Evolutionary conservation across 352 stramenopile species (phyloP), one percentile per base, ranked within the genome.

Genomic region (Globisporangium lucens): DNA sequence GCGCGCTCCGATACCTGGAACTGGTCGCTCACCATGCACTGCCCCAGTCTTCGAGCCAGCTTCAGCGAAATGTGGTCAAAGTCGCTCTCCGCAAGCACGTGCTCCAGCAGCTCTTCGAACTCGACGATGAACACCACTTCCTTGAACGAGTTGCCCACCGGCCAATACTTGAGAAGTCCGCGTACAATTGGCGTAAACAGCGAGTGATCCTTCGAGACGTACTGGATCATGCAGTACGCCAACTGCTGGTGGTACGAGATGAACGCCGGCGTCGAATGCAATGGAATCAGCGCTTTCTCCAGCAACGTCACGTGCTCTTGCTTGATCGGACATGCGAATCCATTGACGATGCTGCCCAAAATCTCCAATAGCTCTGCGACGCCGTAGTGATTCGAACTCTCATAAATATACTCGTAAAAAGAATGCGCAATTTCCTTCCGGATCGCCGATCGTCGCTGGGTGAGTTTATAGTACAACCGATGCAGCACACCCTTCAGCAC

Each of bases 321-420:
- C 73, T 96, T 96, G 75, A 96, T 94, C 24, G 89, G 89, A 56
- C 86, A 94, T 7, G 88, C 89, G 75, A 96, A 96, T 58, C 89
- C 89, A 65, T 96, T 96, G 33, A 96, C 88, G 63, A 96, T 96
- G 66, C 86, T 94, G 63, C 89, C 89, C 49, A 96, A 66, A 41
- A 96, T 94, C 72, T 95, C 87, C 53, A 96, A 73, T 57, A 96
- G 73, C 73, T 96, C 89, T 33, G 87, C 87, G 63, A 96, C 85
- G 67, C 89, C 89, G 69, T 94, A 93, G 74, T 96, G 85, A 64
- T 93, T 94, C 75, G 76, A 88, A 35, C 77, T 93, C 83, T 96
- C 89, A 91, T 96, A 96, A 90, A 95, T 93, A 91, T 94, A 96
- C 83, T 93, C 87, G 79, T 94, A 95, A 68, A 96, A 95, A 64